Evolutionary conservation across 129 eudicot species (phyloP), one percentile per base, ranked within the genome.

Genomic region (Flaveria bidentis): DNA sequence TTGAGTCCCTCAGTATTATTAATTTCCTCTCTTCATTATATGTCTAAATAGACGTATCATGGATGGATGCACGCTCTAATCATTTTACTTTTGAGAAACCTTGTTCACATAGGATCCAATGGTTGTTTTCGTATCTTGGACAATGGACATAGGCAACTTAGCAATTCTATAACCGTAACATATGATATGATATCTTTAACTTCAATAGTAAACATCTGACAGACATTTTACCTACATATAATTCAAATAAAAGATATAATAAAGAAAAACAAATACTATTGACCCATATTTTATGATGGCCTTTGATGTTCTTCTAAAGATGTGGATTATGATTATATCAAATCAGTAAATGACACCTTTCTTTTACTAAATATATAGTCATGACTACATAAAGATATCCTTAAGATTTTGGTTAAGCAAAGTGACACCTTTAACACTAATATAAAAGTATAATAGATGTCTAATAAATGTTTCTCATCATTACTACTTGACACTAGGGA

Each of bases 401-500:
- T 10, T 14, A 45, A 45, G 13, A 45, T 45, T 45, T 45, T 9
- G 56, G 74, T 46, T 69, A 69, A 69, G 57, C n/a, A 67, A 41
- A 36, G 44, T 41, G 22, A 22, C 23, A 41, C 64, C 41, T 26
- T 50, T 50, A 36, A 49, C 11, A 14, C 41, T 9, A 71, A 16
- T 15, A 70, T 49, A 15, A 9, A 57, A 25, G 26, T 15, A 44
- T 22, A 4, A 42, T 16, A 42, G 17, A 74, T 74, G 56, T 36
- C 25, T 50, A 46, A 33, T 30, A 17, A 15, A 17, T 50, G 73
- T 33, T 30, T 36, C 55, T 76, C 44, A 76, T 52, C 22, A 52
- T 52, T 30, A 73, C 13, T 18, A 18, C 16, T 76, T 50, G 72
- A 65, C 56, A 51, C 20, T 30, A 76, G 1, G n/a, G 46, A 67